Percentiles rank a stretch among this genome's conserved stretches.
phyloP scores from a whole-genome alignment of 345 rosid genomes.

The Conringia planisiliqua region DNA sequence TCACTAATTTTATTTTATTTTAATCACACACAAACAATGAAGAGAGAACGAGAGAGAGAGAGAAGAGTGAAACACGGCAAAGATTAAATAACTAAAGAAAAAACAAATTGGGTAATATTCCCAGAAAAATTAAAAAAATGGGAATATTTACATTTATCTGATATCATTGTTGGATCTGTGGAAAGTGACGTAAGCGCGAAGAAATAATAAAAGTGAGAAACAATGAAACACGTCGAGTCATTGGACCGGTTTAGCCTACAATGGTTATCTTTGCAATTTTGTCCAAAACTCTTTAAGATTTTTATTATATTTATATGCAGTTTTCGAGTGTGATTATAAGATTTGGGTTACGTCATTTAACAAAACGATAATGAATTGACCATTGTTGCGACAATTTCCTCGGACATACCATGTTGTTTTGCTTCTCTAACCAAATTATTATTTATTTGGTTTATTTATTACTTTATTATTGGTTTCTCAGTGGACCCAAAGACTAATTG shows the following conservation, averaged over 20 bases:
- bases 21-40: slow-evolving; percentile 7
- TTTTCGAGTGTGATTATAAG: background rate
- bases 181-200: slow-evolving; percentile 29
- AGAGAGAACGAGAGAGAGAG: slow-evolving; percentile 6
- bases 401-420: slow-evolving; percentile 31
- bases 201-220: background rate
- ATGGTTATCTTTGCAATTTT: too few relatives aligned
- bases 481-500: slow-evolving; percentile 7
- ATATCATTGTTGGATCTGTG: slow-evolving; percentile 31
- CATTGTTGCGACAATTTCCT: slow-evolving; percentile 21
- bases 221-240: slow-evolving; percentile 4
- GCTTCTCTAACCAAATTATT: background rate
- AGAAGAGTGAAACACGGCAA: slow-evolving; percentile 20
- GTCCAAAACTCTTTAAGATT: background rate
- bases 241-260: background rate
- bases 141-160: slow-evolving; percentile 15
- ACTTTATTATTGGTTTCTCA: background rate
- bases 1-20: slow-evolving; percentile 11
- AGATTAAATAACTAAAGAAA: background rate
- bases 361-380: slow-evolving; percentile 1
- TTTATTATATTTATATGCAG: background rate
- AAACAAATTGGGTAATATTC: slow-evolving; percentile 8
- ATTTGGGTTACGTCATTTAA: background rate
- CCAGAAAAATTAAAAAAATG: background rate
- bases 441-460: background rate